These are phyloP conservation scores for Saussurea involucrata DNA, from an alignment of 129 eudicot genomes.

Conservation along the genomic window DNA sequence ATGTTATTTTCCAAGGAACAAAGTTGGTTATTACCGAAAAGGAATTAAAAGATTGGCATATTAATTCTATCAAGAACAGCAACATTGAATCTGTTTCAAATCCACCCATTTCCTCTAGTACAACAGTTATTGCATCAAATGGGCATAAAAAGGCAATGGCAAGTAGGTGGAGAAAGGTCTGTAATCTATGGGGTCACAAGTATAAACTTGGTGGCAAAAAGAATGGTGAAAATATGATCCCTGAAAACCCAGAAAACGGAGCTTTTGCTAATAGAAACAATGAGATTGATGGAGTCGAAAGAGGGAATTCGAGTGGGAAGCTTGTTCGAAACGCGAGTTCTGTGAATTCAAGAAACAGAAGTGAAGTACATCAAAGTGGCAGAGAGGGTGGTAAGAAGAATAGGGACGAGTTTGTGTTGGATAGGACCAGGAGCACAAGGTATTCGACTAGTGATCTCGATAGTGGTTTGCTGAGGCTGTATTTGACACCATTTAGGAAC, in stretches of 20 bases:
- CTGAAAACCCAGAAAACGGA: slow-evolving; percentile 24
- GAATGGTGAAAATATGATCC: slow-evolving; percentile 22
- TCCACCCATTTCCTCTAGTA: slow-evolving; percentile 16
- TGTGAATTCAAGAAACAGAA: slow-evolving; percentile 39
- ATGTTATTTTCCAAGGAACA: slow-evolving; percentile 40
- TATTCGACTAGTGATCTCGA: slow-evolving; percentile 51
- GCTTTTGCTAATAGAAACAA: slow-evolving; percentile 19
- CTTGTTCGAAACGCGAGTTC: slow-evolving; percentile 48
- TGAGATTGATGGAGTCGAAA: slow-evolving; percentile 23
- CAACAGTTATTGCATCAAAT: slow-evolving; percentile 9
- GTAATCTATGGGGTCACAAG: slow-evolving; percentile 61
- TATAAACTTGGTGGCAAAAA: slow-evolving; percentile 31
- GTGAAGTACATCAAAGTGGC: slow-evolving; percentile 20
- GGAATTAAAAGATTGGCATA: slow-evolving; percentile 83
- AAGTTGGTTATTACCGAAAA: slow-evolving; percentile 82
- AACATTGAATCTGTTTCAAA: slow-evolving; percentile 13
- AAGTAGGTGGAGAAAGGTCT: slow-evolving; percentile 64
- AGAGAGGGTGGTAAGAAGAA: slow-evolving; percentile 25
- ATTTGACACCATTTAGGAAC: slow-evolving; percentile 87
- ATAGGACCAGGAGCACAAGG: slow-evolving; percentile 44
- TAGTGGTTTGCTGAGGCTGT: slow-evolving; percentile 55
- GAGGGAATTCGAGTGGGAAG: slow-evolving; percentile 27
- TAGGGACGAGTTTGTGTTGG: slow-evolving; percentile 42
- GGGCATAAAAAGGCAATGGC: slow-evolving; percentile 45
- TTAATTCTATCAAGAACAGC: slow-evolving; percentile 52